Conservation (phyloP, 805 yeast species). For the Candida lessepsii region DNA sequence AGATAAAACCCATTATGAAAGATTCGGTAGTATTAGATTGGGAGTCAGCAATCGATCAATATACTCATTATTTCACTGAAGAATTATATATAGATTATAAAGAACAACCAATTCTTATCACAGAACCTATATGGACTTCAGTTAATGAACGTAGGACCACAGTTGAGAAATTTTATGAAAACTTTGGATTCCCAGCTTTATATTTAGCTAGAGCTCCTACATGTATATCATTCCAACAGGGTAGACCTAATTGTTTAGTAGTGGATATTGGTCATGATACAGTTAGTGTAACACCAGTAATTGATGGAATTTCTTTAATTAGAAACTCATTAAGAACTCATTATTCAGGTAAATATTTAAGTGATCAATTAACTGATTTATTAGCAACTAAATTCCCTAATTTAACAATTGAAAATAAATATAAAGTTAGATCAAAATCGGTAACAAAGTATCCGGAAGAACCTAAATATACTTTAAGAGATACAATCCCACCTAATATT, state of each 20-base stretch:
- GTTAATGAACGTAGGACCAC: conserved; percentile 63
- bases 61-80: conserved; percentile 56
- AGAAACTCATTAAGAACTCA: conserved; percentile 69
- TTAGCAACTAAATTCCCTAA: conserved; percentile 29
- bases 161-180: conserved; percentile 70
- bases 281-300: conserved; percentile 74
- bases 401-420: conserved; percentile 27
- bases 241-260: conserved; percentile 81
- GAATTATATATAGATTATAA: conserved; percentile 50
- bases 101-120: conserved; percentile 75
- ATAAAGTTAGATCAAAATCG: conserved; percentile 48
- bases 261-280: conserved; percentile 85
- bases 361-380: conserved; percentile 48
- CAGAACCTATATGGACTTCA: conserved; percentile 87
- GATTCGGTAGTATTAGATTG: conserved; percentile 73
- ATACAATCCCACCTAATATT: conserved; percentile 28
- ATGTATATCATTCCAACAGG: conserved; percentile 83
- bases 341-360: conserved; percentile 69
- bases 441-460: conserved; percentile 32
- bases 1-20: conserved; percentile 55
- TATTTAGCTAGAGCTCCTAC: conserved; percentile 83
- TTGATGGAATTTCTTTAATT: conserved; percentile 75
- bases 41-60: conserved; percentile 81
- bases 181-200: conserved; percentile 72
- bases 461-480: conserved; percentile 21